These are phyloP conservation scores for Sarcocystis neurona DNA, from an alignment of 169 alveolate species.

Conservation along the genomic window DNA sequence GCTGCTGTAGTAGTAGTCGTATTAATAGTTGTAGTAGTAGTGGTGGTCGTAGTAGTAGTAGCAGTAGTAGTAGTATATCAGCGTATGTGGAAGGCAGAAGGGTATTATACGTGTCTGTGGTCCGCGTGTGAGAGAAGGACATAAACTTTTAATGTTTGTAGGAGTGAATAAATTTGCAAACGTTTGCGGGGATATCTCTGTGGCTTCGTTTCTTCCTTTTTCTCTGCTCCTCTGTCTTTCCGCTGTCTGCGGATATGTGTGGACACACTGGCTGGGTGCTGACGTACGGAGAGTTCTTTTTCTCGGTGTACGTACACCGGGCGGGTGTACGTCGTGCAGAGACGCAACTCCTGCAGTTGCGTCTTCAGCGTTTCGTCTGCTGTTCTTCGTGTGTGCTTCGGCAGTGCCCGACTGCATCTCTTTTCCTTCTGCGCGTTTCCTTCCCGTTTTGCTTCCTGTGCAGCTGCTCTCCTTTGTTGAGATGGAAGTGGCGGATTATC, in stretches of 20 bases:
- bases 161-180: too few species aligned
- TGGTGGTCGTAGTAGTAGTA: too few species aligned
- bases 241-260: neutral
- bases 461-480: slow-evolving; percentile 20
- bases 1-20: too few species aligned
- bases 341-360: neutral
- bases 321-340: too few species aligned
- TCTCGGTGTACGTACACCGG: neutral
- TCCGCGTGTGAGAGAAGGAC: too few species aligned
- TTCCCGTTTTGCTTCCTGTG: neutral
- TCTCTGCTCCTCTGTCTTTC: neutral
- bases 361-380: neutral
- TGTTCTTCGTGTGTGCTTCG: neutral
- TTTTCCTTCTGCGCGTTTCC: neutral
- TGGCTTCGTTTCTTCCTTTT: neutral
- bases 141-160: too few species aligned
- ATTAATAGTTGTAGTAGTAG: too few species aligned
- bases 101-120: neutral
- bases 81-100: neutral
- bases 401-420: neutral
- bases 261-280: too few species aligned
- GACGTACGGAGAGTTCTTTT: neutral
- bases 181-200: neutral
- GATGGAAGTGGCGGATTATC: slow-evolving; percentile 67
- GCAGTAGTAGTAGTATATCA: too few species aligned